Percentiles rank a stretch among this genome's conserved stretches.
These are phyloP conservation scores for Juncus effusus DNA, from an alignment of 176 grass and related monocot genomes.

Conservation along the genomic window DNA sequence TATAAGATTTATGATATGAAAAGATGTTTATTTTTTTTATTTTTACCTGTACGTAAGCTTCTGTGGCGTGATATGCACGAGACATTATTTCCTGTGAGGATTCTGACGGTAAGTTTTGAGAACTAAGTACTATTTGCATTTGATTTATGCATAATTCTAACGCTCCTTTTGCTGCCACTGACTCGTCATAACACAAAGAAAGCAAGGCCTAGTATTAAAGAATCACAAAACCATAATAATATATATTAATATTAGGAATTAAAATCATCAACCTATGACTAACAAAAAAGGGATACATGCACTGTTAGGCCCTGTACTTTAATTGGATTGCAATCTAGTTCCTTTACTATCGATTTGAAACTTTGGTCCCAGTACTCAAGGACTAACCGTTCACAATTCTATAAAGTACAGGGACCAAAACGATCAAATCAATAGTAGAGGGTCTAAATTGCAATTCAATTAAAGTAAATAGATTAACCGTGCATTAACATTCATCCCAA, in stretches of 20 bases:
- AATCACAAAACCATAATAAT: constrained; percentile 22
- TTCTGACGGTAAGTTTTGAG: constrained; percentile 61
- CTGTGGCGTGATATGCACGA: constrained; percentile 83
- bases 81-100: constrained; percentile 89
- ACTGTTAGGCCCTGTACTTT: no score
- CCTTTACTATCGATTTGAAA: no score
- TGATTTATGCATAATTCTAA: constrained; percentile 68
- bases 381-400: no score
- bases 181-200: constrained; percentile 81
- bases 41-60: constrained; percentile 94
- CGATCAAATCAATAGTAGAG: no score
- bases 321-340: no score
- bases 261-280: constrained; percentile 12
- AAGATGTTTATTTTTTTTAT: not conserved
- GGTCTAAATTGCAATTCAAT: no score
- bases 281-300: no score
- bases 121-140: constrained; percentile 86
- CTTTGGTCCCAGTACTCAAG: no score
- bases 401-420: no score
- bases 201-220: constrained; percentile 66
- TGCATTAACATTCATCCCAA: not conserved
- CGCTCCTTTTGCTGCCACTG: constrained; percentile 80
- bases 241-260: not conserved
- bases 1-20: constrained; percentile 24
- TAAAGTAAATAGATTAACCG: no score